Evolutionary conservation across 192 early-diverging fungal genomes (phyloP).

Genomic region (Coemansia sp.): DNA sequence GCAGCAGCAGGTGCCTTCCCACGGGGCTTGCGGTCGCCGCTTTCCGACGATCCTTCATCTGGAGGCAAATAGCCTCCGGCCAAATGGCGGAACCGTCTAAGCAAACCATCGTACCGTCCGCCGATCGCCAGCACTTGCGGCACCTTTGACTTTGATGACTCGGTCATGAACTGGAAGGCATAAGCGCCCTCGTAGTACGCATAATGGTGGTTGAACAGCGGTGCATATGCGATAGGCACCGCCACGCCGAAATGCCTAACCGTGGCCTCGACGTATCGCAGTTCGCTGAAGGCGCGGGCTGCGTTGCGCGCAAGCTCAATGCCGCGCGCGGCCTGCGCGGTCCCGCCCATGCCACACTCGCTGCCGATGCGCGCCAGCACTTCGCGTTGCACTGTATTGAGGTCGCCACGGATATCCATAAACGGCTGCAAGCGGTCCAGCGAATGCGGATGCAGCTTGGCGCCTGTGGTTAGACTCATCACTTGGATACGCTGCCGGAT

Average conservation of each 20-base stretch:
- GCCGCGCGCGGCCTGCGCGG: slow-evolving; percentile 21
- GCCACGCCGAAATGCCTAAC: slow-evolving; percentile 48
- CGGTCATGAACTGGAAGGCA: slow-evolving; percentile 65
- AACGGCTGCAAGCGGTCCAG: slow-evolving; percentile 70
- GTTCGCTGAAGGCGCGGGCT: slow-evolving; percentile 43
- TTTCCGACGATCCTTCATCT: background rate
- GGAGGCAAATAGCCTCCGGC: slow-evolving; percentile 27
- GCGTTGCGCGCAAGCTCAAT: slow-evolving; percentile 32
- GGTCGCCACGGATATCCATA: slow-evolving; percentile 60
- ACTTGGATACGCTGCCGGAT: slow-evolving; percentile 46
- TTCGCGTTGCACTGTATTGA: slow-evolving; percentile 42
- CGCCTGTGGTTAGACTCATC: slow-evolving; percentile 63
- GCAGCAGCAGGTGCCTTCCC: slow-evolving; percentile 3
- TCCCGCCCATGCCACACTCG: slow-evolving; percentile 36
- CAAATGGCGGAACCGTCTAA: slow-evolving; percentile 59
- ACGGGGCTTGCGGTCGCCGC: slow-evolving; percentile 17
- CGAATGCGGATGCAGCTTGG: slow-evolving; percentile 61
- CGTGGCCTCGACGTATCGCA: slow-evolving; percentile 44
- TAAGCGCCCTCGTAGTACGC: slow-evolving; percentile 61
- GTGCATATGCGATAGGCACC: slow-evolving; percentile 53
- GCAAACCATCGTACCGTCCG: slow-evolving; percentile 70
- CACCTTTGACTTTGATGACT: slow-evolving; percentile 20
- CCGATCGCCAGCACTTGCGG: slow-evolving; percentile 67
- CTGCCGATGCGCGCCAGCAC: slow-evolving; percentile 39
- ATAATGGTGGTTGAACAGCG: slow-evolving; percentile 66